Percentiles rank a stretch among this genome's conserved stretches.
Conservation (phyloP, 257 asterid species). For the Asclepias syriaca region DNA sequence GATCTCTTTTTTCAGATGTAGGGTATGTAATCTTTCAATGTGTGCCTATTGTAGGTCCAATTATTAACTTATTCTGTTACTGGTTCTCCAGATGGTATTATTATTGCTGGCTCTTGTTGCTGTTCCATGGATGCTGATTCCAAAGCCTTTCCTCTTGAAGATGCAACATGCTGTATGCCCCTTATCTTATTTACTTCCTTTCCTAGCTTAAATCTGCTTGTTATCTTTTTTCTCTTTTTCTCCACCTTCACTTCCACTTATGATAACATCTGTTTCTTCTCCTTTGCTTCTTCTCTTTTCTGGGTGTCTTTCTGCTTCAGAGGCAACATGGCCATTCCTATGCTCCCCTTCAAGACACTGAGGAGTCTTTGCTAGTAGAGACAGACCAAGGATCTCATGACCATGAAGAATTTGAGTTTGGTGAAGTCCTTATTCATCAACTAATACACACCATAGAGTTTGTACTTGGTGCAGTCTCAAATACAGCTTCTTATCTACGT, state of each 20-base stretch:
- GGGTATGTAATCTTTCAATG: not conserved
- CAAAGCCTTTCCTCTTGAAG: constrained; percentile 87
- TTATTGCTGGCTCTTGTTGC: constrained; percentile 72
- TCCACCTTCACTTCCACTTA: not conserved
- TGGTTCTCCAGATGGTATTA: constrained; percentile 55
- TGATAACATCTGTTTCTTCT: not conserved
- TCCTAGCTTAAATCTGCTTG: not conserved
- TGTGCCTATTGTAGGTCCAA: constrained; percentile 7
- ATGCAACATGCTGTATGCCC: constrained; percentile 60
- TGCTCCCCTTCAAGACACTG: constrained; percentile 63
- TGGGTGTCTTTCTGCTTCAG: constrained; percentile 37
- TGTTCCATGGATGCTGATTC: constrained; percentile 99
- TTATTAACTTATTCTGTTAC: constrained; percentile 15
- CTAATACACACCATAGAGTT: constrained; percentile 96
- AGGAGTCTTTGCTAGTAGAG: constrained; percentile 74
- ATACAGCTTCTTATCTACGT: constrained; percentile 99
- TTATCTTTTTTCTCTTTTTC: constrained; percentile 8
- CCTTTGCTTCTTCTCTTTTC: constrained; percentile 2
- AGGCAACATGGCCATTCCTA: constrained; percentile 86
- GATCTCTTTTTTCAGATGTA: not conserved
- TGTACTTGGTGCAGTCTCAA: constrained; percentile 99
- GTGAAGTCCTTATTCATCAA: constrained; percentile 94
- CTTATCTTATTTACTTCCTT: constrained; percentile 15
- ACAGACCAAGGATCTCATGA: constrained; percentile 66
- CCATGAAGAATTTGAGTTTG: constrained; percentile 93